phyloP scores from a whole-genome alignment of 2,329 filamentous ascomycete genomes.

The Ilyonectria robusta region DNA sequence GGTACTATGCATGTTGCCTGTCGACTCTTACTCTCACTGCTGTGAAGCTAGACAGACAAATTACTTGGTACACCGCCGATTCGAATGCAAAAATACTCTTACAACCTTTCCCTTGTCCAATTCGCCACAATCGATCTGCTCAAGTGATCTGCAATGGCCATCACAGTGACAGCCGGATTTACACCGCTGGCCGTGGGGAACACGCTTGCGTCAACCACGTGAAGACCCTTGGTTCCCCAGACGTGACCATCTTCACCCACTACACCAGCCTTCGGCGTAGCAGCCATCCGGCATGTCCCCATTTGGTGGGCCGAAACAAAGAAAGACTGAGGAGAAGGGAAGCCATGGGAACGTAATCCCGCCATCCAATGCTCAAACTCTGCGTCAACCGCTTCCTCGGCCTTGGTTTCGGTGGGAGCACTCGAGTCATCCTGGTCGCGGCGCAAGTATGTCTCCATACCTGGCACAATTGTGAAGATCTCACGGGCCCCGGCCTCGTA shows the following conservation, averaged over 20 bases:
- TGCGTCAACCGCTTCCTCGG: constrained; percentile 52
- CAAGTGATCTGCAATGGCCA: constrained; percentile 70
- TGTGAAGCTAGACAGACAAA: neutral
- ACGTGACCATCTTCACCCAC: constrained; percentile 68
- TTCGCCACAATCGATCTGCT: constrained; percentile 6
- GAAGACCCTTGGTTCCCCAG: constrained; percentile 74
- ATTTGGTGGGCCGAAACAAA: constrained; percentile 81
- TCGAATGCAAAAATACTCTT: neutral
- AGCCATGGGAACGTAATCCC: constrained; percentile 10
- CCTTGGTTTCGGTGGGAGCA: constrained; percentile 49
- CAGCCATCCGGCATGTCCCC: constrained; percentile 79
- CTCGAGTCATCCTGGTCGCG: neutral
- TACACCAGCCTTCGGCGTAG: constrained; percentile 61
- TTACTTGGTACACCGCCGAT: neutral
- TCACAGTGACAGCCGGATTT: constrained; percentile 81
- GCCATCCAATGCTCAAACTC: constrained; percentile 63
- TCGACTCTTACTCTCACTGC: neutral
- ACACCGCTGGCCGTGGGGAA: constrained; percentile 80
- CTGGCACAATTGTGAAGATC: constrained; percentile 75
- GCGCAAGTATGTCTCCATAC: constrained; percentile 71
- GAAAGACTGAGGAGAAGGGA: constrained; percentile 50
- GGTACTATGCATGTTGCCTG: neutral
- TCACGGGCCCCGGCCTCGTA: constrained; percentile 81
- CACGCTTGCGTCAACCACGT: constrained; percentile 78
- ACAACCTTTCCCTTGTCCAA: constrained; percentile 8